Base-by-base conservation (phyloP, 768 basidiomycete genomes). In the Phaeolepiota aurea region DNA sequence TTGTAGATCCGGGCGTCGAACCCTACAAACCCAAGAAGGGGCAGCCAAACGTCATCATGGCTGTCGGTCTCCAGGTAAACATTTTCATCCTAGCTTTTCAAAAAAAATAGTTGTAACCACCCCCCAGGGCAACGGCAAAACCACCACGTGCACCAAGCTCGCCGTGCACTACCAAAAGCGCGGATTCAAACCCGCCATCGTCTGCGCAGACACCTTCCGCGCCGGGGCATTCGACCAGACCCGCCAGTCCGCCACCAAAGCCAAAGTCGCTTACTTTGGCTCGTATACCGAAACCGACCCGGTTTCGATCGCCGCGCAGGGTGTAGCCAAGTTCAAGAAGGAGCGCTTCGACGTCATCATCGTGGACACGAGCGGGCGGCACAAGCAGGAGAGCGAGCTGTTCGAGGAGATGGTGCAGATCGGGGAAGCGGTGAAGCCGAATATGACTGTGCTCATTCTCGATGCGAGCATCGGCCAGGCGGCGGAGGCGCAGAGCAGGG, bases 401-500 rank as follows among this genome's bases (percentile, higher is more conserved):
- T 99, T 99, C 57, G 69, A 89, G 58, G 96, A 99, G 68, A 99
- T 99, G 96, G 83, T 90, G 32, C 88, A 94, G 61, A 99, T 99
- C 46, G 78, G 87, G 14, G 77, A 83, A 41, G 93, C 93, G 0
- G 93, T 99, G 37, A 82, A 82, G 52, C 96, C 96, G 1, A 81
- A 94, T 59, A 92, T 96, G 91, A 98, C 94, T 2, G 78, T 99
- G 5, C 72, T 99, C 55, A 72, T 99, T 34, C 71, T 99, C 37
- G 96, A 99, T 61, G 96, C 96, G 3, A 97, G 94, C 52, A 99
- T 99, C 54, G 90, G 94, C 55, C 96, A 99, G 72, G 93, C 96
- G 5, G 96, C 96, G 11, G 96, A 99, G 57, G 86, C 88, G 3
- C 96, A 99, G 55, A 87, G 86, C 58, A 77, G 79, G 31, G 96